Base-by-base conservation (phyloP, 495 filamentous ascomycete genomes). In the Neurospora sublineolata region DNA sequence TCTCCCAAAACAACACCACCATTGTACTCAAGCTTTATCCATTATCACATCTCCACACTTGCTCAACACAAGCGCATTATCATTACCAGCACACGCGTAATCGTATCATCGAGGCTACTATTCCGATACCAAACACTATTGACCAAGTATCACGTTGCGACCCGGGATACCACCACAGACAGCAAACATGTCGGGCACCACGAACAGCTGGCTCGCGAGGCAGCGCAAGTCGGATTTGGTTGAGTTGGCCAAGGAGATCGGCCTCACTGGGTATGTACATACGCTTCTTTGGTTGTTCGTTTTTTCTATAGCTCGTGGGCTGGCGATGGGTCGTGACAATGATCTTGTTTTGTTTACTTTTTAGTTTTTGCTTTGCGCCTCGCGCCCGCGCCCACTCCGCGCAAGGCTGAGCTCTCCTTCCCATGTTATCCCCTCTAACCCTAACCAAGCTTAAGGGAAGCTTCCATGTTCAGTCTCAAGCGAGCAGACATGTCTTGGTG, bases 191-290 rank as follows among this genome's bases (percentile, higher is more conserved):
- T 82, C 82, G 72, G 78, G 80, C 75, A 78, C 75, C 41, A 37
- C 74, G 64, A 84, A 85, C 75, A 88, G 89, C 75, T 98, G 90
- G 89, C 86, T 97, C 76, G 87, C 89, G 75, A 88, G 89, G 78
- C 91, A 96, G 86, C 90, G 90, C 82, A 98, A 97, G 83, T 83
- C 83, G 72, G 92, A 94, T 73, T 87, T 99, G 68, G 74, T 87
- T 42, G 90, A 94, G 74, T 84, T 97, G 64, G 92, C 92, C 68
- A 84, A 91, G 60, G 81, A 87, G 40, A 89, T 93, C 71, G 91
- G 92, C 36, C 81, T 97, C 44, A 86, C 86, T 76, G 87, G 91
- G 93, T 94, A 86, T 75, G 88, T 73, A 73, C n/a, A n/a, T n/a
- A n/a, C 58, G 72, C 64, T 52, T 72, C 52, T 64, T 72, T 75